Evolutionary conservation across 805 yeast species (phyloP).

Genomic region (Ogataea paradorogensis): DNA sequence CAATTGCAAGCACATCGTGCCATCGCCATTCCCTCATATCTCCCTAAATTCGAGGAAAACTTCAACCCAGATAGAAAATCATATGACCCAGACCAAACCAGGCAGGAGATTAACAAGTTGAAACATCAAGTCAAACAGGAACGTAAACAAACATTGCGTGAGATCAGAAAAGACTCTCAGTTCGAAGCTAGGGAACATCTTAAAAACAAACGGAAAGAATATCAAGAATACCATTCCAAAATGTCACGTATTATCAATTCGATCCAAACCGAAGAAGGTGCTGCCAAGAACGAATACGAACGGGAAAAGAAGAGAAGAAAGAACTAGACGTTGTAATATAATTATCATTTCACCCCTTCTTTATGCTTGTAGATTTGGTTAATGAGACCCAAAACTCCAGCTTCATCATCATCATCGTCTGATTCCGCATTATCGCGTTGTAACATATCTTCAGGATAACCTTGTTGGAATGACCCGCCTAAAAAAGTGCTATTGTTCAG

Average conservation of each 20-base stretch:
- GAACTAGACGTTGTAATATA: slow-evolving; percentile 2
- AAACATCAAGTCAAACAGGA: slow-evolving; percentile 87
- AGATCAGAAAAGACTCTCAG: slow-evolving; percentile 82
- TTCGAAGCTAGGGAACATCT: slow-evolving; percentile 86
- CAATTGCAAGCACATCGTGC: slow-evolving; percentile 81
- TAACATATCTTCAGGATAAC: slow-evolving; percentile 28
- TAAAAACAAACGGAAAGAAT: slow-evolving; percentile 68
- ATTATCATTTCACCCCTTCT: slow-evolving; percentile 24
- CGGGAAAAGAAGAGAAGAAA: slow-evolving; percentile 63
- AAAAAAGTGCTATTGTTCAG: slow-evolving; percentile 33
- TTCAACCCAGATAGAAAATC: slow-evolving; percentile 94
- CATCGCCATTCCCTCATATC: slow-evolving; percentile 75
- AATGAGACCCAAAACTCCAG: slow-evolving; percentile 65
- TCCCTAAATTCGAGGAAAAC: slow-evolving; percentile 93
- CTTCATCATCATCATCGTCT: slow-evolving; percentile 26
- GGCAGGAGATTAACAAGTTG: slow-evolving; percentile 82
- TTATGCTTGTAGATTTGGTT: slow-evolving; percentile 70
- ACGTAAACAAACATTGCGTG: slow-evolving; percentile 82
- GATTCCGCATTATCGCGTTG: slow-evolving; percentile 31
- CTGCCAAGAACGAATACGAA: slow-evolving; percentile 89
- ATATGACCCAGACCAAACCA: slow-evolving; percentile 75
- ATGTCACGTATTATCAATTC: slow-evolving; percentile 84
- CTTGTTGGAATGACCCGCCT: slow-evolving; percentile 45
- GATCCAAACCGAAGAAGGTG: slow-evolving; percentile 91
- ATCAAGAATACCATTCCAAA: slow-evolving; percentile 80